A percentile compares a stretch with the other conserved stretches of the same genome.
Evolutionary conservation across 768 basidiomycete genomes (phyloP).

Genomic region (Agaricus blazei): DNA sequence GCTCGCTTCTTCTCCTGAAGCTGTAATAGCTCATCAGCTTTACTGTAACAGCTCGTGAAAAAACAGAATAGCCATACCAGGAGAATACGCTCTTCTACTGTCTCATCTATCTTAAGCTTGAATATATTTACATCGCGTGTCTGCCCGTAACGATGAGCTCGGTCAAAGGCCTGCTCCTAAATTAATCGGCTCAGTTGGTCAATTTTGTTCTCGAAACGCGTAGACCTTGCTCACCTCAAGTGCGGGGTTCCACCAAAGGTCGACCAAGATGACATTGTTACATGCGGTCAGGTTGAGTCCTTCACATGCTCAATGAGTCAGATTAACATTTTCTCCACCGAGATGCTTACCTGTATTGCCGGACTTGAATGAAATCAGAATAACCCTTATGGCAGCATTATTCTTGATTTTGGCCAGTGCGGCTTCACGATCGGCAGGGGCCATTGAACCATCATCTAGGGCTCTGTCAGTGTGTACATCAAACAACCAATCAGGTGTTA

Average conservation of each 20-base stretch:
- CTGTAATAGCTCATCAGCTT: constrained; percentile 24
- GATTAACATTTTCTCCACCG: constrained; percentile 1
- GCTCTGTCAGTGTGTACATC: neutral
- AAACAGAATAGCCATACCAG: constrained; percentile 32
- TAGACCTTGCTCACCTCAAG: constrained; percentile 51
- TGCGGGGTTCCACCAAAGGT: constrained; percentile 95
- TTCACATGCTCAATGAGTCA: constrained; percentile 18
- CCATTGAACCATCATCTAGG: constrained; percentile 88
- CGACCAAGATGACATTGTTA: constrained; percentile 90
- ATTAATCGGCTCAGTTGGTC: neutral
- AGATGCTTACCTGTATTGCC: constrained; percentile 74
- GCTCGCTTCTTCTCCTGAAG: constrained; percentile 92
- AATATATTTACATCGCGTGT: constrained; percentile 81
- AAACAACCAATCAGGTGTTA: neutral
- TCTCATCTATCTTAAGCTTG: constrained; percentile 82
- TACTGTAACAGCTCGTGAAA: neutral
- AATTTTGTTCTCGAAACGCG: constrained; percentile 9
- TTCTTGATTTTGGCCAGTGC: constrained; percentile 69
- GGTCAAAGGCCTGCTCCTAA: constrained; percentile 91
- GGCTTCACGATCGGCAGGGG: constrained; percentile 66
- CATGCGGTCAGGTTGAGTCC: constrained; percentile 90
- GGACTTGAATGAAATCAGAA: constrained; percentile 95
- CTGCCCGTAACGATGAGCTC: constrained; percentile 88
- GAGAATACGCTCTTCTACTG: constrained; percentile 86
- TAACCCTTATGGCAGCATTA: constrained; percentile 56